Base-by-base conservation (phyloP, 2,329 filamentous ascomycete genomes). In the Fusarium pseudocircinatum region DNA sequence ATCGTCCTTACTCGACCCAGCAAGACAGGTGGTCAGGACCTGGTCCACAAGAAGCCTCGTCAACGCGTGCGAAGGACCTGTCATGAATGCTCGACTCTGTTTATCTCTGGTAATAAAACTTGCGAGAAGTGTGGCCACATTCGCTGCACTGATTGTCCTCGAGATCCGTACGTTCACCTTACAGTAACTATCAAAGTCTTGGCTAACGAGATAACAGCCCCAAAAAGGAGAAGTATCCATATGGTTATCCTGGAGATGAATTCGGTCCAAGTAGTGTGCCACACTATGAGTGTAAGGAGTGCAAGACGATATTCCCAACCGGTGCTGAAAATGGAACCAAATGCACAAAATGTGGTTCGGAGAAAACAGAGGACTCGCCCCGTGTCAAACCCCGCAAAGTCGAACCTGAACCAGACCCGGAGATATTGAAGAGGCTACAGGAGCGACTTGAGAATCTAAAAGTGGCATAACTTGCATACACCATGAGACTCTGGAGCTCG, bases 61-160 rank as follows among this genome's bases (percentile, higher is more conserved):
- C 93, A 96, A 83, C 88, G 93, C 34, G 88, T 96, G 50, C 87
- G 93, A 62, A 90, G 94, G 65, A 91, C 85, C 57, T 97, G 95
- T 81, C 94, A 97, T 82, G 86, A 89, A 76, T 97, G 95, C 80
- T 80, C 88, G 52, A 88, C 85, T 6, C 78, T 91, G 2, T 96
- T 95, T 79, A 81, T 83, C 4, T 78, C 85, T 11, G 85, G 87
- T 37, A 85, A 82, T 67, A 94, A 91, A 83, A 88, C 79, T 1
- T 97, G 95, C 80, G 82, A 85, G 13, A 86, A 85, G 43, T 97
- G 95, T 81, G 84, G 86, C 34, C 95, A 97, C 81, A 81, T 87
- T 58, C 91, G 94, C 60, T 97, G 94, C 84, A 93, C 90, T 43
- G 92, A 92, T 79, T 97, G 94, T 81, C 94, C 93, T 34, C 87